Evolutionary conservation across 768 basidiomycete species (phyloP).

Genomic region (Serendipita sp.): DNA sequence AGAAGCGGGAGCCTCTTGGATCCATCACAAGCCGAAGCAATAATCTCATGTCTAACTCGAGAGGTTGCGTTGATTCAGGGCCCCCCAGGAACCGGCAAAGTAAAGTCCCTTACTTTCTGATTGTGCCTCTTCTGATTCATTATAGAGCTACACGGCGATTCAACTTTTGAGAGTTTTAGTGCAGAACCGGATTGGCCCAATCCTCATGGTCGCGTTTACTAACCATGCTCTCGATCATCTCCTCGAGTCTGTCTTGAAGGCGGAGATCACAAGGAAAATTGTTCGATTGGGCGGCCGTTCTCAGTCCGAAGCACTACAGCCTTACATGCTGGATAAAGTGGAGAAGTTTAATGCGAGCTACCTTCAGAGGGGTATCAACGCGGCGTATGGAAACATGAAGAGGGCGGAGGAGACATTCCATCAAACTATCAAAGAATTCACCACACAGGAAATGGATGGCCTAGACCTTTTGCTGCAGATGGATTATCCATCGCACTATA

Average conservation of each 20-base stretch:
- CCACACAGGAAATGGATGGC: neutral
- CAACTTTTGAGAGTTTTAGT: slow-evolving; percentile 54
- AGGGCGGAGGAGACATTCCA: slow-evolving; percentile 31
- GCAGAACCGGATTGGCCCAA: slow-evolving; percentile 34
- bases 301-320: slow-evolving; percentile 38
- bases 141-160: slow-evolving; percentile 48
- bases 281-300: slow-evolving; percentile 54
- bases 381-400: slow-evolving; percentile 27
- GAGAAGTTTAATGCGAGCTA: slow-evolving; percentile 29
- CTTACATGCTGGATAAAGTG: slow-evolving; percentile 44
- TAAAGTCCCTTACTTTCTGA: slow-evolving; percentile 15
- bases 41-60: slow-evolving; percentile 41
- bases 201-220: slow-evolving; percentile 49
- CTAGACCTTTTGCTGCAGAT: too few species aligned
- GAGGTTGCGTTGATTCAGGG: slow-evolving; percentile 62
- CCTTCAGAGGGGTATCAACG: slow-evolving; percentile 22
- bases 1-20: slow-evolving; percentile 38
- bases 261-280: slow-evolving; percentile 42
- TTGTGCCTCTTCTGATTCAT: neutral
- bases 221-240: slow-evolving; percentile 72
- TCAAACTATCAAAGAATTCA: slow-evolving; percentile 29
- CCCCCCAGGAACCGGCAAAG: slow-evolving; percentile 70
- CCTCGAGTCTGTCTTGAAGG: slow-evolving; percentile 47
- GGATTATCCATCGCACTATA: too few species aligned
- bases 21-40: slow-evolving; percentile 52